These are phyloP conservation scores for Drosera spatulata DNA, from an alignment of 179 eudicot species.

Conservation along the genomic window DNA sequence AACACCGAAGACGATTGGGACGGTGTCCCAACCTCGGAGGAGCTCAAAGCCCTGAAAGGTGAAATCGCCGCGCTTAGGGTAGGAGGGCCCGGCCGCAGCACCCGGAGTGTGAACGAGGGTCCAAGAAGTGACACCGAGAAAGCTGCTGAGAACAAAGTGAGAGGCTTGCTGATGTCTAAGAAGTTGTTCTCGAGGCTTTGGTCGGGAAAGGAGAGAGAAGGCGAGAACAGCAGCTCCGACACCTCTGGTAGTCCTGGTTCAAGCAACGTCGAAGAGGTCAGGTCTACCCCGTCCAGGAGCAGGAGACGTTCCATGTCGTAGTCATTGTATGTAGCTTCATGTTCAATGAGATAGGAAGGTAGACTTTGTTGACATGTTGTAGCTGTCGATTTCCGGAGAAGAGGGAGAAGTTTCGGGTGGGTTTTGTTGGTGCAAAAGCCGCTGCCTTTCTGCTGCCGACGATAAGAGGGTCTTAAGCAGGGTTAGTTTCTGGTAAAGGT, in stretches of 20 bases:
- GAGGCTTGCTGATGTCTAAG: constrained; percentile 39
- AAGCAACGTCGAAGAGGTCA: constrained; percentile 46
- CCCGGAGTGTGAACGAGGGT: constrained; percentile 4
- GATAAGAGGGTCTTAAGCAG: too few species aligned
- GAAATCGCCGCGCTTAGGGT: constrained; percentile 45
- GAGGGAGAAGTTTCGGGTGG: too few species aligned
- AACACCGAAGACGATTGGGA: constrained; percentile 93
- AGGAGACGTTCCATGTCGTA: constrained; percentile 33
- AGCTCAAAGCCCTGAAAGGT: constrained; percentile 13
- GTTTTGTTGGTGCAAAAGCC: too few species aligned
- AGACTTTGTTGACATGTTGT: too few species aligned
- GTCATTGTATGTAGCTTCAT: background rate
- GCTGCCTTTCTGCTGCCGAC: too few species aligned
- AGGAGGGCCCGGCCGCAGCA: constrained; percentile 12
- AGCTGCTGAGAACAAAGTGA: constrained; percentile 31
- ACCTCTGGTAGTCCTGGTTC: constrained; percentile 80
- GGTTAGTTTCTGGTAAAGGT: too few species aligned
- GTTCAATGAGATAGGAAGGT: too few species aligned
- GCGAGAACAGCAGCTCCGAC: constrained; percentile 78
- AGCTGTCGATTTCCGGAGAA: too few species aligned
- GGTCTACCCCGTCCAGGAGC: constrained; percentile 61
- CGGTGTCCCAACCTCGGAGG: constrained; percentile 53
- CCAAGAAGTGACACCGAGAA: constrained; percentile 26
- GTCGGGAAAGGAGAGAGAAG: constrained; percentile 54
- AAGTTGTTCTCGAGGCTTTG: constrained; percentile 62